A percentile compares a stretch with the other conserved stretches of the same genome.
Evolutionary conservation across 495 filamentous ascomycete species (phyloP).

Genomic region (Tuber borchii): DNA sequence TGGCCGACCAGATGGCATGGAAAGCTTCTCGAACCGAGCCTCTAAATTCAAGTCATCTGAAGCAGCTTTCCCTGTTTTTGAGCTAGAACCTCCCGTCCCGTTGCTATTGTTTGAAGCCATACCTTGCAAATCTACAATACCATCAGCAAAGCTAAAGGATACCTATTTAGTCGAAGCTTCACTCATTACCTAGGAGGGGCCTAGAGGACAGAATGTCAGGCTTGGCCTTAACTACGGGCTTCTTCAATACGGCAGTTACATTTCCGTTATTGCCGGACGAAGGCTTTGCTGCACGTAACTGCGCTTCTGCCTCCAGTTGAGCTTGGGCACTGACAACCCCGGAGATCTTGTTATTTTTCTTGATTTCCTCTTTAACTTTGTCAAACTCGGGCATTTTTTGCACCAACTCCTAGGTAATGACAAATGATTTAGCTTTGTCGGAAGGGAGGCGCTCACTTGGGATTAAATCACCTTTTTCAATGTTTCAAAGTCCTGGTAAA

Average conservation of each 20-base stretch:
- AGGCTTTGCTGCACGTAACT: conserved; percentile 11
- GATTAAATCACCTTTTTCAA: conserved; percentile 21
- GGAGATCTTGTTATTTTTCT: conserved; percentile 36
- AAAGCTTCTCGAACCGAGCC: conserved; percentile 25
- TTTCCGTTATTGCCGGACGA: conserved; percentile 5
- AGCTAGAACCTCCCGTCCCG: neutral
- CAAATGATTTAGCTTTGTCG: conserved; percentile 9
- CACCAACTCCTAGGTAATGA: conserved; percentile 39
- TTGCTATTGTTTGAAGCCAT: neutral
- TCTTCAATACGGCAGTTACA: conserved; percentile 7
- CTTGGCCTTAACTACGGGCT: conserved; percentile 34
- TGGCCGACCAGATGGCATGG: conserved; percentile 14
- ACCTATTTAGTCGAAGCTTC: neutral
- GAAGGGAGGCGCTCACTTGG: neutral
- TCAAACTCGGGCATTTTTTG: conserved; percentile 49
- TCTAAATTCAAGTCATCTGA: conserved; percentile 24
- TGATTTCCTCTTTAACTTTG: conserved; percentile 59
- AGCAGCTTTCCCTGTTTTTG: conserved; percentile 9
- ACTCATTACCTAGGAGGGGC: conserved; percentile 8
- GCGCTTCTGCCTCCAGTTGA: conserved; percentile 27
- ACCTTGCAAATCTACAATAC: conserved; percentile 14
- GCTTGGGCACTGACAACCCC: conserved; percentile 28
- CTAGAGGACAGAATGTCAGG: conserved; percentile 25
- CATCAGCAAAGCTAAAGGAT: conserved; percentile 18
- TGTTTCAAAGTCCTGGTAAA: conserved; percentile 19